Evolutionary conservation across 2,329 filamentous ascomycete genomes (phyloP), one percentile per base, ranked within the genome.

Genomic region (Ilyonectria robusta): DNA sequence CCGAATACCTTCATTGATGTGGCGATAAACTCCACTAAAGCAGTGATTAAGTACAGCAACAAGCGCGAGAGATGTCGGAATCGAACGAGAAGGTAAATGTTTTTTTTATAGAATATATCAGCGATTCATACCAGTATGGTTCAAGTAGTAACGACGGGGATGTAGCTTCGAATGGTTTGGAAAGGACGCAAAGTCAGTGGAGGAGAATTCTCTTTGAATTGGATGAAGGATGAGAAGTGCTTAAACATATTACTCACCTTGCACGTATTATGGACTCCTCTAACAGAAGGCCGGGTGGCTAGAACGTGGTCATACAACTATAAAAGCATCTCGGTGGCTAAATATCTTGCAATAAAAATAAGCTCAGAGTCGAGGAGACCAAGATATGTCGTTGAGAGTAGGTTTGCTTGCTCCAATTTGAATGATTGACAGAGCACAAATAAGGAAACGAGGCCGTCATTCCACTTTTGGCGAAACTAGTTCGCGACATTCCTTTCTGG

Each of bases 231-330:
- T 15, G 86, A 84, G 66, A 88, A 88, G 0, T 85, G 86, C 4
- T 83, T 83, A 17, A 91, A 90, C 71, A 85, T 88, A 62, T 81
- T 40, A 90, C 87, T 2, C 88, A 91, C 77, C 91, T 86, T 76
- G 83, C 84, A 4, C 83, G 84, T 21, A 78, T 91, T 31, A 84
- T 91, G 84, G 88, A 91, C 77, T 85, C 88, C 4, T 75, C 67
- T 6, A 76, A 75, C 15, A 87, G 87, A 0, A 77, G 13, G 78
- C 90, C 23, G 74, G 79, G 15, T 89, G 66, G 62, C 42, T 70
- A 56, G 59, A 58, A 47, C 62, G 62, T n/a, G 66, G 66, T 6
- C 66, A 56, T 26, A 44, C 47, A 8, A 21, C 47, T 15, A 11
- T 35, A 21, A 21, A 10, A 33, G 3, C 40, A 19, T 47, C 37